phyloP scores from a whole-genome alignment of 225 moss, liverwort and hornwort genomes.

The Pleurozium schreberi region DNA sequence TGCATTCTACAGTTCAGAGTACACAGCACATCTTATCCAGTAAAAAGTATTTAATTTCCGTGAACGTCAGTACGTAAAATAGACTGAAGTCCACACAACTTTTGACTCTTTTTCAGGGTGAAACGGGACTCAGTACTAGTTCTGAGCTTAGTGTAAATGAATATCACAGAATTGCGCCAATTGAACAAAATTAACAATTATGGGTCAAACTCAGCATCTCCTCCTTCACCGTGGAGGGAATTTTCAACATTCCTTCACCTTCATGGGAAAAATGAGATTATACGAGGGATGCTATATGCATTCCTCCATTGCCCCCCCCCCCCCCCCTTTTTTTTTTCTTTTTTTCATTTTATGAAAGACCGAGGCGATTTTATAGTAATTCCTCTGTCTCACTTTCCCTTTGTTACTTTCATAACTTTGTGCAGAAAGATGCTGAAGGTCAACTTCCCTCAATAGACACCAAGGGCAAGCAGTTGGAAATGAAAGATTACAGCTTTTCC shows the following conservation, averaged over 20 bases:
- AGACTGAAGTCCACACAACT: not conserved
- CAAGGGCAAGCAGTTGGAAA: slow-evolving; percentile 26
- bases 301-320: too few relatives aligned
- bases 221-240: not conserved
- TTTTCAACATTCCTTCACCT: not conserved
- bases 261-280: not conserved
- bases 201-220: not conserved
- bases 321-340: too few relatives aligned
- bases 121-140: not conserved
- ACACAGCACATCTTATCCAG: not conserved
- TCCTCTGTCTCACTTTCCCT: not conserved
- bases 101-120: not conserved
- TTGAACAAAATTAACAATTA: not conserved
- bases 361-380: too few relatives aligned
- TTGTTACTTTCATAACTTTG: not conserved
- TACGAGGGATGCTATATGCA: not conserved
- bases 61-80: not conserved
- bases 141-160: not conserved
- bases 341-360: too few relatives aligned
- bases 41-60: not conserved
- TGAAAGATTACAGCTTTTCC: not conserved
- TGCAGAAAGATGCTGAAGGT: slow-evolving; percentile 64
- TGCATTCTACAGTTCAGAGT: not conserved
- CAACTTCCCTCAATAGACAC: slow-evolving; percentile 45
- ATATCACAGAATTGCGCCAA: not conserved